Evolutionary conservation across 805 yeast species (phyloP).

Genomic region (Kodamaea restingae): DNA sequence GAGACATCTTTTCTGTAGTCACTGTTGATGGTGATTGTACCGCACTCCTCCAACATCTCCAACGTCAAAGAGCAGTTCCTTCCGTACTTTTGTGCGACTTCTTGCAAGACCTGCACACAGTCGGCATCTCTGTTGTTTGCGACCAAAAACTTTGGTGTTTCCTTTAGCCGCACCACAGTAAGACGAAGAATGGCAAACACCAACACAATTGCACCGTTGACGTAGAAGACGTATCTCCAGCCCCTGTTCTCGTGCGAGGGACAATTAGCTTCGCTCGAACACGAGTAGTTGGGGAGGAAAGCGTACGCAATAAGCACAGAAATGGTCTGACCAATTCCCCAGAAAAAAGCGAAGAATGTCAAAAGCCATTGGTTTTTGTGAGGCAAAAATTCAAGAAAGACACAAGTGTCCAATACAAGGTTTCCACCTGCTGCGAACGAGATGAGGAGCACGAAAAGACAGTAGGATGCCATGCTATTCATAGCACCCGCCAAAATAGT

Average conservation of each 20-base stretch:
- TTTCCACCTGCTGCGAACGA: conserved; percentile 55
- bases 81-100: conserved; percentile 34
- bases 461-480: conserved; percentile 46
- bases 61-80: conserved; percentile 19
- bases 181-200: conserved; percentile 33
- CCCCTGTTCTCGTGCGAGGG: conserved; percentile 48
- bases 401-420: conserved; percentile 50
- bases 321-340: conserved; percentile 50
- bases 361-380: conserved; percentile 47
- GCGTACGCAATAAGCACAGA: conserved; percentile 54
- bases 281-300: conserved; percentile 47
- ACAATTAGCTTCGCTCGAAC: conserved; percentile 40
- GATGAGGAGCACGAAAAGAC: conserved; percentile 44
- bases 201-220: conserved; percentile 45
- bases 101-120: conserved; percentile 41
- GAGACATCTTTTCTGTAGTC: conserved; percentile 15
- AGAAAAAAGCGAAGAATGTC: conserved; percentile 41
- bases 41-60: conserved; percentile 20
- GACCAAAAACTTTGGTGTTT: conserved; percentile 54
- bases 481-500: conserved; percentile 54
- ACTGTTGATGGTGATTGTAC: conserved; percentile 15
- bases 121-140: conserved; percentile 50
- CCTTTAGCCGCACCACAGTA: conserved; percentile 36
- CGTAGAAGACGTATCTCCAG: conserved; percentile 54
- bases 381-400: conserved; percentile 52